phyloP scores from a whole-genome alignment of 495 filamentous ascomycete species.

The Tetracladium setigerum region DNA sequence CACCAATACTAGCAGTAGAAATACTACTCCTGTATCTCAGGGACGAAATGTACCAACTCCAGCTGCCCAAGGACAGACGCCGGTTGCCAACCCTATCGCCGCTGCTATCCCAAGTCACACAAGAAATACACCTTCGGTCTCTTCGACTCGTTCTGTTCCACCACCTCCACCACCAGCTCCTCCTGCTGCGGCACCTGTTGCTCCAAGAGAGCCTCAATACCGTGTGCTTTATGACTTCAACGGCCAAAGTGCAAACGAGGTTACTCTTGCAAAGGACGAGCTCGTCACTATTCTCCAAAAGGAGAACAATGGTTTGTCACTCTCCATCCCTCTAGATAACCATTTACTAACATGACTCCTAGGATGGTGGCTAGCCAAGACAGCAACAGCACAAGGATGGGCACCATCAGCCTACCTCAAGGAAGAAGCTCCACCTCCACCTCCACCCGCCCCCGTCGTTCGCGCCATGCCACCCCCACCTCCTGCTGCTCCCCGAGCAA shows the following conservation, averaged over 20 bases:
- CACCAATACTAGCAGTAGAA: constrained; percentile 38
- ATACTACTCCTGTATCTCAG: constrained; percentile 35
- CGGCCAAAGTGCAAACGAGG: constrained; percentile 70
- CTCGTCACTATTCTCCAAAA: constrained; percentile 81
- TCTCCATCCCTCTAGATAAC: neutral
- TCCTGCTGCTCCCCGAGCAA: constrained; percentile 41
- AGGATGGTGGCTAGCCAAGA: constrained; percentile 96
- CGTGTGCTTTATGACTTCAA: constrained; percentile 84
- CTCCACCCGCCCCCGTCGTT: constrained; percentile 37
- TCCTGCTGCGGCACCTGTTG: constrained; percentile 55
- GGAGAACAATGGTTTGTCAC: constrained; percentile 74
- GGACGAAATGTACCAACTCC: constrained; percentile 39
- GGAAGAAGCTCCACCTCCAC: constrained; percentile 58
- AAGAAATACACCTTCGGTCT: constrained; percentile 37
- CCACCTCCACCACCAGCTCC: constrained; percentile 68
- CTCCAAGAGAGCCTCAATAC: constrained; percentile 65
- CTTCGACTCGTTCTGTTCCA: constrained; percentile 9
- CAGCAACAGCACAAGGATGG: constrained; percentile 71
- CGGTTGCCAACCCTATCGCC: constrained; percentile 12
- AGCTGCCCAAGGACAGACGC: constrained; percentile 26
- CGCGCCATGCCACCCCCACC: constrained; percentile 48
- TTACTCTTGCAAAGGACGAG: constrained; percentile 69
- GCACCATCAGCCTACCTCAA: constrained; percentile 88
- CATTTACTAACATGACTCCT: constrained; percentile 21
- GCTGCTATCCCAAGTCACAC: constrained; percentile 33